Percentiles rank a stretch among this genome's conserved stretches.
phyloP scores from a whole-genome alignment of 805 yeast species.

The Cyberlindnera maritima region DNA sequence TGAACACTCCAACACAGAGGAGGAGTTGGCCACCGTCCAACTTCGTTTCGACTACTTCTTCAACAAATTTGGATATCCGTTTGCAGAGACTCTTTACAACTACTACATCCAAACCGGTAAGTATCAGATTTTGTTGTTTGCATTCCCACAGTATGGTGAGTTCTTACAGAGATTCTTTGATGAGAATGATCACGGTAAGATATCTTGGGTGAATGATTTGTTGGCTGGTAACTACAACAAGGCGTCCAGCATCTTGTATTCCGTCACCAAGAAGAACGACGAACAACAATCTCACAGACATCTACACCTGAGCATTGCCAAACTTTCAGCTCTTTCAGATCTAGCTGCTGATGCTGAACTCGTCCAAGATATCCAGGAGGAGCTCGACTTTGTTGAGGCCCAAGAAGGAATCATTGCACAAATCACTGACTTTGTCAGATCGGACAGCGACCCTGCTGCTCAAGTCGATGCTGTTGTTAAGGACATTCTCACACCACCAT shows the following conservation, averaged over 20 bases:
- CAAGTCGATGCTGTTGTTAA: conserved; percentile 25
- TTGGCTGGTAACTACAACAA: conserved; percentile 44
- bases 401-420: conserved; percentile 41
- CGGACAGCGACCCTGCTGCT: conserved; percentile 29
- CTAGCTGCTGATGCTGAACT: conserved; percentile 21
- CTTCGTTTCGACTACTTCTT: conserved; percentile 49
- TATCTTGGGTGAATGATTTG: conserved; percentile 74
- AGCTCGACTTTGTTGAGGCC: conserved; percentile 45
- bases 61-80: conserved; percentile 59
- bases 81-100: conserved; percentile 63
- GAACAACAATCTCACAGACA: conserved; percentile 46
- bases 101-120: conserved; percentile 54
- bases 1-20: conserved; percentile 22
- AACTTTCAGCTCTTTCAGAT: conserved; percentile 54
- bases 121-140: conserved; percentile 50
- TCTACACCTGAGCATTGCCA: conserved; percentile 67
- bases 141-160: conserved; percentile 50
- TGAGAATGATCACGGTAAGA: conserved; percentile 44
- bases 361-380: conserved; percentile 47
- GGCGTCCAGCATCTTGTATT: conserved; percentile 49
- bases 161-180: conserved; percentile 52
- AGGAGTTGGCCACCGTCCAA: conserved; percentile 18
- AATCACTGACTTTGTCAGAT: conserved; percentile 28
- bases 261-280: conserved; percentile 39
- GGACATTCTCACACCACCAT: conserved; percentile 24